Evolutionary conservation across 1,139 yeast genomes (phyloP).

Genomic region (Kurtzmaniella quercitrusa): DNA sequence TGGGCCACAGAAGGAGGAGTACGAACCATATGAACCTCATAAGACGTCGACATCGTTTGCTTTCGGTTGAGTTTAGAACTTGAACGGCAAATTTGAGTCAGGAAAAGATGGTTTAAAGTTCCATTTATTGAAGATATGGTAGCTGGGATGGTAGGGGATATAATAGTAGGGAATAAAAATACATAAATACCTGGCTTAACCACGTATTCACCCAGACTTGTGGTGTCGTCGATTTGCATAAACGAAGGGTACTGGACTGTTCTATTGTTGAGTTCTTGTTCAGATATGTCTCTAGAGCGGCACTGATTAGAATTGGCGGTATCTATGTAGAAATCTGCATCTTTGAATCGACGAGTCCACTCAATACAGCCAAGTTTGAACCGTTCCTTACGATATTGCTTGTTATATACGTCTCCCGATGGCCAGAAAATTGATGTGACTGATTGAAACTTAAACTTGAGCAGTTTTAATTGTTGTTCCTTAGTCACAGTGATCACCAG

Average conservation of each 20-base stretch:
- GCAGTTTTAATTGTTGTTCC: slow-evolving; percentile 26
- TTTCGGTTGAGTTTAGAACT: slow-evolving; percentile 36
- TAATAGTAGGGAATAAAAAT: slow-evolving; percentile 65
- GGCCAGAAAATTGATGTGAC: slow-evolving; percentile 48
- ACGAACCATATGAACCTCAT: slow-evolving; percentile 55
- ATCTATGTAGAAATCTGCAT: slow-evolving; percentile 47
- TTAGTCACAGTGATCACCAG: slow-evolving; percentile 37
- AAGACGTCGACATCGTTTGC: slow-evolving; percentile 24
- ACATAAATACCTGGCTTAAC: slow-evolving; percentile 76
- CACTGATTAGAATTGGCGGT: slow-evolving; percentile 33
- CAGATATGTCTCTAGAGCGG: slow-evolving; percentile 22
- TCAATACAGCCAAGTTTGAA: slow-evolving; percentile 46
- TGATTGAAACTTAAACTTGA: slow-evolving; percentile 32
- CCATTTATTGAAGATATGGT: slow-evolving; percentile 58
- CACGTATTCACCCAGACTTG: slow-evolving; percentile 8
- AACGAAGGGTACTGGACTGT: slow-evolving; percentile 31
- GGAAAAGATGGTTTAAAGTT: slow-evolving; percentile 33
- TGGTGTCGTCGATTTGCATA: slow-evolving; percentile 6
- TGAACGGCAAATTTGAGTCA: slow-evolving; percentile 26
- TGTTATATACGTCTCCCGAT: slow-evolving; percentile 48
- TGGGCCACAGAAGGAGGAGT: slow-evolving; percentile 79
- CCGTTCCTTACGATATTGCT: slow-evolving; percentile 36
- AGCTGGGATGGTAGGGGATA: slow-evolving; percentile 73
- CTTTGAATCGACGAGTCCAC: slow-evolving; percentile 42
- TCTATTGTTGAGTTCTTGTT: slow-evolving; percentile 32